Base-by-base conservation (phyloP, 352 stramenopile genomes). In the Phytophthora crassamura region DNA sequence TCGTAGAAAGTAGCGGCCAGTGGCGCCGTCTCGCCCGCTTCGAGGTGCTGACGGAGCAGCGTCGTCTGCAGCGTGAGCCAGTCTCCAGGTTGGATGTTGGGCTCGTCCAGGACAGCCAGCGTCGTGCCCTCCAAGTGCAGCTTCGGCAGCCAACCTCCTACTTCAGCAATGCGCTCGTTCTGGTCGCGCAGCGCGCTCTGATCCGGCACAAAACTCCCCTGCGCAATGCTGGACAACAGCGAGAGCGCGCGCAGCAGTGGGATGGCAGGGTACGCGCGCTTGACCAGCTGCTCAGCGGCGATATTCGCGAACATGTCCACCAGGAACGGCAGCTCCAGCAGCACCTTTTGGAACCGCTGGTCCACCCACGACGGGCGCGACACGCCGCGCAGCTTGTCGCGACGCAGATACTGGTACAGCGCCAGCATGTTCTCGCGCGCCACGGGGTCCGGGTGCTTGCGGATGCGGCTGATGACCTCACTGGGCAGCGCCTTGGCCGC, bases 401-500 rank as follows among this genome's bases (percentile, higher is more conserved):
- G 86, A 25, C 84, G 84, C 15, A 94, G 59, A 52, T 80, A 93
- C 59, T 90, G 83, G 60, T 95, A 94, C 52, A 94, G 32, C 20
- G 88, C 85, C 54, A 95, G 80, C 75, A 95, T 89, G 59, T 94
- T 92, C 59, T 94, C 86, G 12, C 88, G 65, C 16, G 82, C 84
- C 36, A 91, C 79, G 0, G 78, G 80, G 41, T 94, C 66, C 30
- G 77, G 65, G 52, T 93, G 82, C 64, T 94, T 94, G 73, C 89
- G 90, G 64, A 94, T 91, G 32, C 86, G 86, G 7, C 64, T 68
- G 12, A 91, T 67, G 22, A 86, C 72, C 49, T 91, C 84, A 11
- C 51, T 56, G 0, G 86, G 84, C 16, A 94, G 65, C 16, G 71
- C 83, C 40, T 86, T 90, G 4, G 78, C 82, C 1, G 68, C 75